Conservation (phyloP, 805 yeast species). For the Schizosaccharomyces lindneri region DNA sequence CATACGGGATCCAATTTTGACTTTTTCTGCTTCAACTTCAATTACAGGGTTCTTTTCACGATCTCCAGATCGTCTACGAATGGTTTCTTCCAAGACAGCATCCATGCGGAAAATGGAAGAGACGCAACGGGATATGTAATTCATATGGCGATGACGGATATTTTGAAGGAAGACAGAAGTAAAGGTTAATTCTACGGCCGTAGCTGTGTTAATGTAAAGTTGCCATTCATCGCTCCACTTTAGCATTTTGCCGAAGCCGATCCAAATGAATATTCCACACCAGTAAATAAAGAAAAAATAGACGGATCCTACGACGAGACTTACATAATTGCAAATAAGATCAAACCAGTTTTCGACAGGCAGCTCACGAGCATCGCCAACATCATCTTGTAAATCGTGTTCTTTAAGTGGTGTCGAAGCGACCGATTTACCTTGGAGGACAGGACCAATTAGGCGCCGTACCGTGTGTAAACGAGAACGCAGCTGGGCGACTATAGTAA, state of each 20-base stretch:
- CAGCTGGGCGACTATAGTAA: conserved; percentile 3
- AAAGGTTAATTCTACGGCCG: conserved; percentile 16
- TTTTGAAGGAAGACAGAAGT: conserved; percentile 19
- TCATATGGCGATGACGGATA: conserved; percentile 18
- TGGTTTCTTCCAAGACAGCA: conserved; percentile 11
- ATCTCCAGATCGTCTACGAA: conserved; percentile 10
- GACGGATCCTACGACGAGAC: conserved; percentile 15
- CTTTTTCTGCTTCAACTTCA: conserved; percentile 5
- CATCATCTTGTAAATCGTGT: neutral
- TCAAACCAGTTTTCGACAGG: conserved; percentile 14
- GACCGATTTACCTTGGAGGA: neutral
- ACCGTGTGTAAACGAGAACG: conserved; percentile 4
- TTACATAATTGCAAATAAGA: conserved; percentile 11
- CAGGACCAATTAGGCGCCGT: conserved; percentile 2
- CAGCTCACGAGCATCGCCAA: neutral
- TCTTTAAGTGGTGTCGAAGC: neutral
- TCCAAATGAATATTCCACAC: conserved; percentile 18
- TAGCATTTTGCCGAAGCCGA: conserved; percentile 15
- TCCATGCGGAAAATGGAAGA: conserved; percentile 3
- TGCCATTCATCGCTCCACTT: conserved; percentile 19
- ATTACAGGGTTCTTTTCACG: conserved; percentile 11
- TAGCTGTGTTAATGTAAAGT: conserved; percentile 20
- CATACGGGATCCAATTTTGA: conserved; percentile 8
- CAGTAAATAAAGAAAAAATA: conserved; percentile 15
- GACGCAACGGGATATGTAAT: conserved; percentile 13